These are phyloP conservation scores for Melastoma candidum DNA, from an alignment of 441 rosid species.

Conservation along the genomic window DNA sequence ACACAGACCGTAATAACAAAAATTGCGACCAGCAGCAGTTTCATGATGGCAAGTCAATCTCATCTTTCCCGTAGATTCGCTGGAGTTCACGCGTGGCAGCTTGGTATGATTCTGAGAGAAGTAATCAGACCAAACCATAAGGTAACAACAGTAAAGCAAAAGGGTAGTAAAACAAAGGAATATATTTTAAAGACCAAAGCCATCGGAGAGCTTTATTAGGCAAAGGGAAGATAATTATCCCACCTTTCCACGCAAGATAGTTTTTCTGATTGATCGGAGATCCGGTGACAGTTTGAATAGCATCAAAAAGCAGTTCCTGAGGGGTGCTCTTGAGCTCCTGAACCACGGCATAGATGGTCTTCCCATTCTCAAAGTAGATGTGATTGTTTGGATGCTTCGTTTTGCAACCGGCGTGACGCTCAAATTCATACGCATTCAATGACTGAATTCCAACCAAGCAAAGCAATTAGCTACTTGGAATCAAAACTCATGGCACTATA, in stretches of 20 bases:
- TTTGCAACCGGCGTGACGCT: slow-evolving; percentile 70
- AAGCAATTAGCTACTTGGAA: slow-evolving; percentile 8
- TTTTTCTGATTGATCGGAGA: slow-evolving; percentile 71
- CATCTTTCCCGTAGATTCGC: slow-evolving; percentile 68
- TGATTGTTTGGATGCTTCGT: slow-evolving; percentile 81
- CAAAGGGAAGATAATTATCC: neutral
- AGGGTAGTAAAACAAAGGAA: too few species aligned
- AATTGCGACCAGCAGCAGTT: slow-evolving; percentile 13
- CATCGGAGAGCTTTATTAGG: too few species aligned
- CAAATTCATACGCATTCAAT: slow-evolving; percentile 67
- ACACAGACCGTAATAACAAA: slow-evolving; percentile 1
- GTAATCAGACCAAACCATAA: slow-evolving; percentile 1
- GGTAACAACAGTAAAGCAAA: slow-evolving; percentile 3
- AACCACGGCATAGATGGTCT: slow-evolving; percentile 66
- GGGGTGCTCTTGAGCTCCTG: slow-evolving; percentile 64
- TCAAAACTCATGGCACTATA: slow-evolving; percentile 1
- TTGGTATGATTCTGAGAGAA: slow-evolving; percentile 49
- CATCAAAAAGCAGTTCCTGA: slow-evolving; percentile 46
- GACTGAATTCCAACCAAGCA: slow-evolving; percentile 24
- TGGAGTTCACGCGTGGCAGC: slow-evolving; percentile 75
- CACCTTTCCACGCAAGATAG: slow-evolving; percentile 66
- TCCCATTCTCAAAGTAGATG: slow-evolving; percentile 67
- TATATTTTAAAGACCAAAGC: too few species aligned
- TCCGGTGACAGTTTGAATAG: slow-evolving; percentile 48
- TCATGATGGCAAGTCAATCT: slow-evolving; percentile 26